phyloP scores from a whole-genome alignment of 2,329 filamentous ascomycete species.

The Diplodia corticola region DNA sequence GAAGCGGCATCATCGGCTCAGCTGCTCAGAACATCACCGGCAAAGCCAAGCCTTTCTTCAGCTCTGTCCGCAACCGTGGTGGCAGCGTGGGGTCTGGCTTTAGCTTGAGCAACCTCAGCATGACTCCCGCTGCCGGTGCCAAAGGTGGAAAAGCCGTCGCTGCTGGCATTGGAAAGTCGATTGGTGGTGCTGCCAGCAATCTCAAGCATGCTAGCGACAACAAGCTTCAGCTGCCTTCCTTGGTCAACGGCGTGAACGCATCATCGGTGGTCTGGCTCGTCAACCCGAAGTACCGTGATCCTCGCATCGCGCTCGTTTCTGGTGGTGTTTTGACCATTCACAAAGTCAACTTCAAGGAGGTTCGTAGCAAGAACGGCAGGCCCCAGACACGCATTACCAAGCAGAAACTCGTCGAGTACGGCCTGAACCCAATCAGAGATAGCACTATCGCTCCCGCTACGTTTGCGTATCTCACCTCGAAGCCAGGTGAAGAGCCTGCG shows the following conservation, averaged over 20 bases:
- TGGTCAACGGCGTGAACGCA: conserved; percentile 54
- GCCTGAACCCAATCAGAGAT: conserved; percentile 63
- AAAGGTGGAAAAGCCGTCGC: conserved; percentile 72
- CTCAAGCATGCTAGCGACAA: conserved; percentile 75
- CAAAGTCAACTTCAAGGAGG: conserved; percentile 55
- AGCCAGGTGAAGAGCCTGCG: conserved; percentile 29
- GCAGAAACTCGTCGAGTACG: conserved; percentile 66
- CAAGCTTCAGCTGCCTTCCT: conserved; percentile 66
- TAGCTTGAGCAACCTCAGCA: conserved; percentile 39
- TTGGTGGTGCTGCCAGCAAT: conserved; percentile 65
- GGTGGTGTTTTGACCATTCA: conserved; percentile 68
- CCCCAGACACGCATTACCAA: conserved; percentile 51
- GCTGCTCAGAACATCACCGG: conserved; percentile 46
- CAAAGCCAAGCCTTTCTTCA: conserved; percentile 43
- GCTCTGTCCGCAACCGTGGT: conserved; percentile 40
- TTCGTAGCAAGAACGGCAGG: conserved; percentile 31
- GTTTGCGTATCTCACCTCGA: conserved; percentile 34
- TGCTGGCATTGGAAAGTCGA: conserved; percentile 71
- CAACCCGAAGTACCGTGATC: conserved; percentile 48
- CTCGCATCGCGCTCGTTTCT: conserved; percentile 61
- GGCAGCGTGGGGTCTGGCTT: conserved; percentile 31
- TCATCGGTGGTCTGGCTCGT: conserved; percentile 67
- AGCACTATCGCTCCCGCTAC: conserved; percentile 44
- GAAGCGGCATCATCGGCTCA: conserved; percentile 21
- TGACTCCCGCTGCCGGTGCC: conserved; percentile 50